These are phyloP conservation scores for Cryoendolithus antarcticus DNA, from an alignment of 2,329 filamentous ascomycete genomes.

Conservation along the genomic window DNA sequence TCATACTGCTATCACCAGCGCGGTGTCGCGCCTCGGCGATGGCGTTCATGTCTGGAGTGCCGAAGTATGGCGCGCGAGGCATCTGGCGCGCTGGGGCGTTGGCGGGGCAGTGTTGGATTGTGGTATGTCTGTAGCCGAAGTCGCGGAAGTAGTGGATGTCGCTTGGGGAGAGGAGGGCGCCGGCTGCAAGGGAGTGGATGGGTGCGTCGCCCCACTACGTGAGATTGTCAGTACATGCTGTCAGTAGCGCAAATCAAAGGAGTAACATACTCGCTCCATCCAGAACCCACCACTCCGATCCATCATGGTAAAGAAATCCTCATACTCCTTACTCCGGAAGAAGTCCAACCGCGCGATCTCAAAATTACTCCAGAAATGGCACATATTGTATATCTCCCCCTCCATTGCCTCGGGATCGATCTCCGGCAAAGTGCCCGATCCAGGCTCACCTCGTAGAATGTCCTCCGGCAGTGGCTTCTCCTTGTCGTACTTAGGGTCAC, in stretches of 20 bases:
- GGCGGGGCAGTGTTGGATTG: constrained; percentile 94
- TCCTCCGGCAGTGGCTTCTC: constrained; percentile 65
- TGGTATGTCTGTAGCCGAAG: constrained; percentile 95
- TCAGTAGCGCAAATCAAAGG: neutral
- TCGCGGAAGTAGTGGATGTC: constrained; percentile 99
- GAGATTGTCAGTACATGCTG: constrained; percentile 25
- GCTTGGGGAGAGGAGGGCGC: constrained; percentile 63
- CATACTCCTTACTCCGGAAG: constrained; percentile 94
- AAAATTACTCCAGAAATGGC: constrained; percentile 99
- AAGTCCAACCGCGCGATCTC: constrained; percentile 91
- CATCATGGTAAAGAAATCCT: constrained; percentile 99
- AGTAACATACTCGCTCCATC: constrained; percentile 76
- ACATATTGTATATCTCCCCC: constrained; percentile 98
- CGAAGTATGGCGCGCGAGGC: constrained; percentile 61
- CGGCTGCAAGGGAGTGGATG: constrained; percentile 92
- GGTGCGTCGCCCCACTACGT: constrained; percentile 91
- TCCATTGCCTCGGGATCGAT: constrained; percentile 93
- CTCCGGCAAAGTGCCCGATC: constrained; percentile 57
- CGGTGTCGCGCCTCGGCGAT: constrained; percentile 49
- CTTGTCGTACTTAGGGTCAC: constrained; percentile 49
- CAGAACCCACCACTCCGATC: constrained; percentile 95
- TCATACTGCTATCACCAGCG: constrained; percentile 35
- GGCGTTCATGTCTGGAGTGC: neutral
- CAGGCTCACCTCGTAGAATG: constrained; percentile 63
- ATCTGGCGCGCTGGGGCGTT: constrained; percentile 86